Evolutionary conservation across 2,329 filamentous ascomycete species (phyloP), one percentile per base, ranked within the genome.

Genomic region (Pseudogymnoascus pannorum): DNA sequence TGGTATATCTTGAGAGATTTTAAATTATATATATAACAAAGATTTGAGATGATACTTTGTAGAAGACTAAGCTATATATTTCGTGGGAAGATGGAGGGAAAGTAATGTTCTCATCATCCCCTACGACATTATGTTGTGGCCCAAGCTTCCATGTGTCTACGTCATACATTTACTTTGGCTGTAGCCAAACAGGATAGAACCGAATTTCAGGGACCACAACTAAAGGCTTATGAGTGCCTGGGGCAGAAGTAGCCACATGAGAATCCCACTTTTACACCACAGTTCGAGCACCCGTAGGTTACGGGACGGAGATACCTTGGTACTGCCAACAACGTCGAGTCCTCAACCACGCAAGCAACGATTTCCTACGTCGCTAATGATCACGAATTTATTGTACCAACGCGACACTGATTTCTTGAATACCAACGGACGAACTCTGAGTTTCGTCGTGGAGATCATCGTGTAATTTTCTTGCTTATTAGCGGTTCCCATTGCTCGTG

Each of bases 151-250:
- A 18, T 36, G 26, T 54, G 48, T 33, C 26, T 54, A 54, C 48
- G 48, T 54, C 48, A 54, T 54, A 54, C 26, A 54, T 54, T 20
- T 33, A 11, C 7, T 24, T 33, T 54, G 44, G 24, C 5, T 6
- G n/a, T 26, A 31, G 16, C 48, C 48, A 31, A 54, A 48, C 48
- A 54, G 26, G 48, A 54, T 54, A 54, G 24, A 54, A 54, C 24
- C 48, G 48, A 54, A 54, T 54, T 54, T 54, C 48, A 54, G 48
- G 48, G 48, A 54, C 48, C 48, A 54, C 48, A 31, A 18, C 48
- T 31, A 31, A 26, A 54, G 44, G 44, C 44, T 54, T 54, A 54
- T 54, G 48, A 54, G 48, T 31, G 48, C 48, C 48, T 54, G 48
- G 48, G 48, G 48, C 48, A 54, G 26, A 18, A 54, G 48, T 24